These are phyloP conservation scores for Sherardia arvensis DNA, from an alignment of 257 asterid genomes.

Conservation along the genomic window DNA sequence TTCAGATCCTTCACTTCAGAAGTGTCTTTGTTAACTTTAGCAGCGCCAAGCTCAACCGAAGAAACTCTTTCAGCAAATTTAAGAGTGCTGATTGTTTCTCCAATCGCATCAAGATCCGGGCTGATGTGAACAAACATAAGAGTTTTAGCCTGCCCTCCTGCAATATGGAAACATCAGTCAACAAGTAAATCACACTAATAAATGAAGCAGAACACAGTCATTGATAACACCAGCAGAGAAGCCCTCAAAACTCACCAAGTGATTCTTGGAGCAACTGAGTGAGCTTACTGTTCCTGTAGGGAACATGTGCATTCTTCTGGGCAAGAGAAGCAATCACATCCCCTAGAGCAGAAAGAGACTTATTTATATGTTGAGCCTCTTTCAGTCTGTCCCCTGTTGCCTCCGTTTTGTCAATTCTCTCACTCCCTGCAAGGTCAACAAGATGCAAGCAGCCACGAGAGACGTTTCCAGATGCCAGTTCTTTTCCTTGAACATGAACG, in stretches of 20 bases:
- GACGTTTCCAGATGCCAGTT: constrained; percentile 50
- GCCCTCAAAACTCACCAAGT: constrained; percentile 42
- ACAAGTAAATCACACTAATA: constrained; percentile 5
- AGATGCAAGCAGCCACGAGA: constrained; percentile 76
- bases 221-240: neutral
- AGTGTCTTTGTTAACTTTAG: constrained; percentile 62
- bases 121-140: constrained; percentile 81
- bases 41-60: constrained; percentile 72
- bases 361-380: constrained; percentile 72
- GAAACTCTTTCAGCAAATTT: constrained; percentile 93
- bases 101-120: constrained; percentile 66
- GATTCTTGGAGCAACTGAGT: constrained; percentile 86
- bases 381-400: constrained; percentile 63
- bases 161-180: constrained; percentile 9
- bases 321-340: constrained; percentile 86
- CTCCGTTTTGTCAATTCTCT: constrained; percentile 63
- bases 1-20: constrained; percentile 63
- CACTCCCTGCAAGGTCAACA: constrained; percentile 94
- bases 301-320: constrained; percentile 62
- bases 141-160: constrained; percentile 87
- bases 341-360: constrained; percentile 77
- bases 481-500: constrained; percentile 83
- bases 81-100: constrained; percentile 75
- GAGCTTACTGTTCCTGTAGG: constrained; percentile 86
- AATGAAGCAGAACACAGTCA: neutral